Base-by-base conservation (phyloP, 139 green algal genomes). In the Asterochloris sp. region DNA sequence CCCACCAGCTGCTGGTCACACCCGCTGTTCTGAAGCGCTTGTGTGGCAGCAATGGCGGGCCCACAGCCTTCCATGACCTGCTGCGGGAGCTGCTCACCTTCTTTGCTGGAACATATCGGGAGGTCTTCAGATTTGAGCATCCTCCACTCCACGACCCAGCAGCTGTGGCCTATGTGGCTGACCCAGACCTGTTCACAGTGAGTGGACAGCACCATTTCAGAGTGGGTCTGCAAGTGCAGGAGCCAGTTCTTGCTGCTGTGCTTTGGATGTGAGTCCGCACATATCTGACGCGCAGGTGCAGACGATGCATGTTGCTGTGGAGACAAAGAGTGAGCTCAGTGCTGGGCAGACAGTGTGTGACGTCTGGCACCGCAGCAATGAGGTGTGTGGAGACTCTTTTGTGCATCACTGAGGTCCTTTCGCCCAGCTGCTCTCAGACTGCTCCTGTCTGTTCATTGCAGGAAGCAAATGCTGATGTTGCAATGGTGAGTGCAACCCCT, bases 121-220 rank as follows among this genome's bases (percentile, higher is more conserved):
- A 83, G 9, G 92, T 97, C 28, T 99, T 98, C 78, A 75, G 87
- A 9, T 98, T 99, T 76, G 66, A 88, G 0, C 67, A 95, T 68
- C 94, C 96, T 24, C 96, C 96, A 12, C 85, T 99, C 24, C 96
- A 99, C 79, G 96, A 98, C 83, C 96, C 96, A 19, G 95, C 91
- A 74, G 96, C 96, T 60, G 94, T 99, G 23, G 92, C 90, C 0
- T 97, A 89, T 63, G 92, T 97, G 16, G 87, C 96, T 4, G 85
- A 83, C 1, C 95, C 96, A 0, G 24, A 92, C 0, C 61, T 97
- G 0, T 98, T 98, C 83, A 87, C 92, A 86, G 91, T 92, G 75
- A n/a, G 16, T 76, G 27, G 15, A 26, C 69, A 68, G 13, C 61
- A 77, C 54, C 11, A 68, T 68, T 28, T 11, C 62, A 54, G 21